Base-by-base conservation (phyloP, 2,329 filamentous ascomycete species). In the Cercospora beticola region DNA sequence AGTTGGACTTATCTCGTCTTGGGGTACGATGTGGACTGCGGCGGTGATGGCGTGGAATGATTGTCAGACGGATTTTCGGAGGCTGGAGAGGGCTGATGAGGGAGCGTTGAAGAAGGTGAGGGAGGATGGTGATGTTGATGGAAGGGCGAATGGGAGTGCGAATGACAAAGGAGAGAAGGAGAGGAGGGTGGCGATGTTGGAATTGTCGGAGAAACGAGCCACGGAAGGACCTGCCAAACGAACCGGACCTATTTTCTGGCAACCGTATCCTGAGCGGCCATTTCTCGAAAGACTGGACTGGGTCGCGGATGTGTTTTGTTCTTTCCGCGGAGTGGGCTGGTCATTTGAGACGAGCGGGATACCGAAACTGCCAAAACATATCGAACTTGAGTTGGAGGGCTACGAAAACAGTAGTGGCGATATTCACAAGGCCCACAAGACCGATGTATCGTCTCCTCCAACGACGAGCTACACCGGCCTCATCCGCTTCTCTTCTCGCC, bases 291-390 rank as follows among this genome's bases (percentile, higher is more conserved):
- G 87, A 16, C 72, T 89, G 18, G 84, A 88, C 67, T 90, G 87
- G 87, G 81, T 85, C 3, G 71, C 83, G 10, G 87, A 88, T 67
- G 76, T 88, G 43, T 82, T 87, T 69, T 83, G 82, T 75, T 87
- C 84, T 73, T 86, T 89, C 73, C 82, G 87, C 58, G 88, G 87
- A 9, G 82, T 85, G 36, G 85, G 86, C 69, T 89, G 87, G 87
- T 86, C 84, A 73, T 88, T 86, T 82, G 82, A 87, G 5, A 82
- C 83, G 26, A 79, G 83, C 14, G 82, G 81, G 7, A 77, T 88
- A 0, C 80, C 83, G 80, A 81, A 16, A 83, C 83, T 1, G 76
- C 77, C 68, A 72, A 71, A 67, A 40, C 43, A 62, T 16, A 77
- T 83, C 5, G 78, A 82, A 72, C 71, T 76, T 12, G 75, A 82